These are phyloP conservation scores for Orbilia oligospora DNA, from an alignment of 2,329 filamentous ascomycete genomes.

Conservation along the genomic window DNA sequence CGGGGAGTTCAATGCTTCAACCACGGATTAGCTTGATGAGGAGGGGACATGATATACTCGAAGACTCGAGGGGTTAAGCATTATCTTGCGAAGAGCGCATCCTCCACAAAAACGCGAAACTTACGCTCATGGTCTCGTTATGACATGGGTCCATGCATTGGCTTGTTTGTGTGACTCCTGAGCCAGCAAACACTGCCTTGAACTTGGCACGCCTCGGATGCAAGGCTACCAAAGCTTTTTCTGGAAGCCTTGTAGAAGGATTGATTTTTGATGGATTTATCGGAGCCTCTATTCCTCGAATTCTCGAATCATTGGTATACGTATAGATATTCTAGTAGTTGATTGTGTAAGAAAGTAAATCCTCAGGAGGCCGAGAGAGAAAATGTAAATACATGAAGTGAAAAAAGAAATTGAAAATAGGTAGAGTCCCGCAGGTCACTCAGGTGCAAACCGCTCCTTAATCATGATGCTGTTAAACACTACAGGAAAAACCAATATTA, in stretches of 20 bases:
- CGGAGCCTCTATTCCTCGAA: not conserved
- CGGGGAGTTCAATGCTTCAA: not conserved
- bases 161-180: constrained; percentile 18
- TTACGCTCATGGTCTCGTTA: not conserved
- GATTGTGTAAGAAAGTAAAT: constrained; percentile 30
- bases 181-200: constrained; percentile 29
- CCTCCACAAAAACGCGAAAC: constrained; percentile 48
- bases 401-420: constrained; percentile 13
- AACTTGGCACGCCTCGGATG: constrained; percentile 30
- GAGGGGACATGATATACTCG: constrained; percentile 18
- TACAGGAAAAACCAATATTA: not conserved
- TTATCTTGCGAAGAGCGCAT: constrained; percentile 26
- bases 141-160: constrained; percentile 24
- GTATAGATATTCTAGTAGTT: no score
- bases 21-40: not conserved
- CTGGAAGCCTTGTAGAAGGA: constrained; percentile 48
- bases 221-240: constrained; percentile 37
- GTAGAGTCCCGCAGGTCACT: constrained; percentile 31
- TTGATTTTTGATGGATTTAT: not conserved
- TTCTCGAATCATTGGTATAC: not conserved
- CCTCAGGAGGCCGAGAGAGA: constrained; percentile 18
- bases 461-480: not conserved
- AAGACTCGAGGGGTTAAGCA: not conserved
- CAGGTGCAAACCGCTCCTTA: not conserved
- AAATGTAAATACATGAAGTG: constrained; percentile 44